A percentile compares a stretch with the other conserved stretches of the same genome.
Conservation (phyloP, 495 filamentous ascomycete genomes). For the Tuber indicum region DNA sequence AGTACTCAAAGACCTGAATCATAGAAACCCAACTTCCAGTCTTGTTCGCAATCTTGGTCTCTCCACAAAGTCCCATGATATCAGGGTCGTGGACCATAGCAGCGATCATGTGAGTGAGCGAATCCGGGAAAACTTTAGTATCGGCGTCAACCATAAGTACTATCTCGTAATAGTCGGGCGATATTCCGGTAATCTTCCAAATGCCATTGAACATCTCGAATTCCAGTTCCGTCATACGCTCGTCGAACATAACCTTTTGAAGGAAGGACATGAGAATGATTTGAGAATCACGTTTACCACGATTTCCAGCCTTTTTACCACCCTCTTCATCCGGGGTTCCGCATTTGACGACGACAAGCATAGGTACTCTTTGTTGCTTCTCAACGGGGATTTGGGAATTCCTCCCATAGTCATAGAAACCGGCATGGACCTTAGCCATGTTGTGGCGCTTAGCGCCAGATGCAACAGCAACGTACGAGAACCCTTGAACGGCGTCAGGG, state of each 20-base stretch:
- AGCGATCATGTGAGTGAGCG: conserved; percentile 94
- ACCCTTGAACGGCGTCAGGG: conserved; percentile 72
- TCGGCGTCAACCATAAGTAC: conserved; percentile 99
- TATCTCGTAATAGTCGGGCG: conserved; percentile 93
- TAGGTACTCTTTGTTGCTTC: conserved; percentile 96
- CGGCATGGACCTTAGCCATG: conserved; percentile 97
- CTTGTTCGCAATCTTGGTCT: conserved; percentile 99
- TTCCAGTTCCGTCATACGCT: conserved; percentile 99
- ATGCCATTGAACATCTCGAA: conserved; percentile 99
- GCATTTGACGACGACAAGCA: conserved; percentile 96
- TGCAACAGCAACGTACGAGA: conserved; percentile 94
- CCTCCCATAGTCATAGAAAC: conserved; percentile 93
- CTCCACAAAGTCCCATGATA: conserved; percentile 97
- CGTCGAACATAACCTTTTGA: conserved; percentile 99
- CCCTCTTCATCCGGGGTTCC: conserved; percentile 81
- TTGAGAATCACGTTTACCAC: conserved; percentile 97
- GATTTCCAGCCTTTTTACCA: conserved; percentile 84
- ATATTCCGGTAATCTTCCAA: conserved; percentile 96
- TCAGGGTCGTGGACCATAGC: conserved; percentile 99
- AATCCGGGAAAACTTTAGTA: conserved; percentile 98
- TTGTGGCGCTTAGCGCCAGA: conserved; percentile 96
- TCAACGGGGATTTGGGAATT: conserved; percentile 69
- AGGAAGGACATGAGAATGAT: conserved; percentile 99
- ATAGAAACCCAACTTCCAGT: conserved; percentile 87
- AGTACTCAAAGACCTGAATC: conserved; percentile 99